phyloP scores from a whole-genome alignment of 192 early-diverging fungal genomes.

The Entomortierella chlamydospora region DNA sequence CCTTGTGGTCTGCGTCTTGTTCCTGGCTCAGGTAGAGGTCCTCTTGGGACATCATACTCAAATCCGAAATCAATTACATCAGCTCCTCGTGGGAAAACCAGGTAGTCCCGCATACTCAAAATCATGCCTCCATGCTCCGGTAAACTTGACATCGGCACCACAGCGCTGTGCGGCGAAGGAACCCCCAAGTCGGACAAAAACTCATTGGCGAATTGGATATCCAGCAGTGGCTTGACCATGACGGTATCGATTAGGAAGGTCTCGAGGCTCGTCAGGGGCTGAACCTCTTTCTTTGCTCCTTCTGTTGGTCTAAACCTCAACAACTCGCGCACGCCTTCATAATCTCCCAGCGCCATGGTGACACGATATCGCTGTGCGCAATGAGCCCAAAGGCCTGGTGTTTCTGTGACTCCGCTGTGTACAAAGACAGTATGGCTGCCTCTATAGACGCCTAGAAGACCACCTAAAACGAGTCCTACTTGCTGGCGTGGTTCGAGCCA shows the following conservation, averaged over 20 bases:
- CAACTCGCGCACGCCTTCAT: constrained; percentile 71
- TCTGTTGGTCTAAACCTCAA: constrained; percentile 66
- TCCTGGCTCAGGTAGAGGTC: constrained; percentile 38
- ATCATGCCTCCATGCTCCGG: constrained; percentile 84
- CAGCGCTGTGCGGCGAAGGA: constrained; percentile 58
- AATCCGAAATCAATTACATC: constrained; percentile 56
- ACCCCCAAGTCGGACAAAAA: constrained; percentile 60
- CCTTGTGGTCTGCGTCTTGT: constrained; percentile 44
- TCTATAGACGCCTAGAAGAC: constrained; percentile 74
- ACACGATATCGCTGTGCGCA: constrained; percentile 74
- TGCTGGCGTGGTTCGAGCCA: constrained; percentile 88
- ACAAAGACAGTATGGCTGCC: constrained; percentile 78
- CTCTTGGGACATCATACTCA: constrained; percentile 45
- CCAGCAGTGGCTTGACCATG: constrained; percentile 57
- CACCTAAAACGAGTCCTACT: constrained; percentile 76
- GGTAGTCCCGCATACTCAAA: constrained; percentile 73
- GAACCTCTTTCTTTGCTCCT: constrained; percentile 65
- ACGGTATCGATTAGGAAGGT: constrained; percentile 75
- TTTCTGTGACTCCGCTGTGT: constrained; percentile 68
- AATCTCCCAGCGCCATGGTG: constrained; percentile 78
- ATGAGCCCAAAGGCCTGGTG: constrained; percentile 77
- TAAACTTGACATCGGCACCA: constrained; percentile 75
- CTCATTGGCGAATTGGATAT: constrained; percentile 66
- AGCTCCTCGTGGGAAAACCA: constrained; percentile 58
- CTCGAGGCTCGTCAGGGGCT: constrained; percentile 69